phyloP scores from a whole-genome alignment of 306 rosid genomes.

The Cicer arietinum region DNA sequence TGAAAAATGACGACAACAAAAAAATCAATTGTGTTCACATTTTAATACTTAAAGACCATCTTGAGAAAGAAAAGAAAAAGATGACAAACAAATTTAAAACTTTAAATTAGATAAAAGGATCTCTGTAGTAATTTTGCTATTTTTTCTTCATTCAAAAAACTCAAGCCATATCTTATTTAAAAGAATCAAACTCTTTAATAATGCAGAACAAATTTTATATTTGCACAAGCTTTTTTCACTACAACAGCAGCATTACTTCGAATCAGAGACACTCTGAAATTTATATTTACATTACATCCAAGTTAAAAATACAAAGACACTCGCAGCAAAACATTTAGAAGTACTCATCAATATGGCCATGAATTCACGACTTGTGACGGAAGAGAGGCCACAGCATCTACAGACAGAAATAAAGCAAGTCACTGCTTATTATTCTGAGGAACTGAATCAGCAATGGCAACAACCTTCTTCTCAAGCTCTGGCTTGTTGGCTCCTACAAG shows the following conservation, averaged over 20 bases:
- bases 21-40: too few relatives aligned
- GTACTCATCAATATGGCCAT: constrained; percentile 19
- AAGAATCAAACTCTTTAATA: constrained; percentile 17
- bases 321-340: constrained; percentile 36
- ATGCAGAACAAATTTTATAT: constrained; percentile 31
- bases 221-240: constrained; percentile 38
- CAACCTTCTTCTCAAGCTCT: constrained; percentile 79
- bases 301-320: constrained; percentile 24
- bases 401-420: constrained; percentile 31
- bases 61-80: too few relatives aligned
- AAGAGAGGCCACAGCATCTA: constrained; percentile 7
- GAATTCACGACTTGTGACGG: constrained; percentile 7
- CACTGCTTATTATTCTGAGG: constrained; percentile 35
- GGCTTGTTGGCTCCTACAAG: constrained; percentile 98
- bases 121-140: too few relatives aligned
- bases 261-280: constrained; percentile 25
- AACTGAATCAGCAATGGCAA: constrained; percentile 60
- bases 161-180: neutral
- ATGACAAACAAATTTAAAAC: too few relatives aligned
- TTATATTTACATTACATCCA: constrained; percentile 47
- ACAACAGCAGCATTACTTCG: constrained; percentile 38
- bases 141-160: neutral
- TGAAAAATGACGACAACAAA: too few relatives aligned
- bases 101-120: too few relatives aligned
- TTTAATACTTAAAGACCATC: too few relatives aligned